These are phyloP conservation scores for Aspergillus fumigatiaffinis DNA, from an alignment of 2,329 filamentous ascomycete genomes.

Conservation along the genomic window DNA sequence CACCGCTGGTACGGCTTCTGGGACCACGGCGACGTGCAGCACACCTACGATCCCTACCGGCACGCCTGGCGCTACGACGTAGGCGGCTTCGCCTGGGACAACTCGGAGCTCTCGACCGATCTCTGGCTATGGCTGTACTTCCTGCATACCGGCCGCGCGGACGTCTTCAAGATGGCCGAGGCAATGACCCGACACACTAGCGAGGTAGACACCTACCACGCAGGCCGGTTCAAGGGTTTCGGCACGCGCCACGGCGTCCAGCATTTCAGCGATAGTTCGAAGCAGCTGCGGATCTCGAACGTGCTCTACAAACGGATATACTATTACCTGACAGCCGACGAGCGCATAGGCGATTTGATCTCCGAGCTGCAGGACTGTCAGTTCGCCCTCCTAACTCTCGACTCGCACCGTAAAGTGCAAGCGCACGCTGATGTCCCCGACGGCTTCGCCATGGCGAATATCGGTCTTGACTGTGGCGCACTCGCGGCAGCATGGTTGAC, in stretches of 20 bases:
- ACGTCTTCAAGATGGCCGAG: slow-evolving; percentile 58
- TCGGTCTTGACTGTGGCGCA: slow-evolving; percentile 57
- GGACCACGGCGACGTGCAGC: slow-evolving; percentile 61
- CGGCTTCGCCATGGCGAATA: slow-evolving; percentile 44
- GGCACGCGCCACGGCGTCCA: slow-evolving; percentile 62
- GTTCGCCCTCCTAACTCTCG: slow-evolving; percentile 53
- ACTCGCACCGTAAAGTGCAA: slow-evolving; percentile 58
- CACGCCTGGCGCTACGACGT: slow-evolving; percentile 62
- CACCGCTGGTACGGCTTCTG: slow-evolving; percentile 62
- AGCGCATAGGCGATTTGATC: slow-evolving; percentile 54
- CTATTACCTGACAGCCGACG: slow-evolving; percentile 56
- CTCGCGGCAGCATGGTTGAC: slow-evolving; percentile 57
- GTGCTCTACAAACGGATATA: slow-evolving; percentile 52
- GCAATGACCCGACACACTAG: slow-evolving; percentile 56
- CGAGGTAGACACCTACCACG: slow-evolving; percentile 61
- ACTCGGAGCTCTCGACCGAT: slow-evolving; percentile 60
- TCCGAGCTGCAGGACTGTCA: slow-evolving; percentile 49
- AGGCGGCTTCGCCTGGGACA: slow-evolving; percentile 63
- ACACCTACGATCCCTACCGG: slow-evolving; percentile 57
- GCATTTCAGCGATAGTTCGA: slow-evolving; percentile 58
- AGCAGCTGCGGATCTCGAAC: slow-evolving; percentile 59
- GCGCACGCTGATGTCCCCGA: slow-evolving; percentile 45
- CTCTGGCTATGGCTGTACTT: slow-evolving; percentile 63
- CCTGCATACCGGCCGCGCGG: slow-evolving; percentile 54
- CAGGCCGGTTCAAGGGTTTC: slow-evolving; percentile 55